Base-by-base conservation (phyloP, 768 basidiomycete genomes). In the Lactifluus hygrophoroides region DNA sequence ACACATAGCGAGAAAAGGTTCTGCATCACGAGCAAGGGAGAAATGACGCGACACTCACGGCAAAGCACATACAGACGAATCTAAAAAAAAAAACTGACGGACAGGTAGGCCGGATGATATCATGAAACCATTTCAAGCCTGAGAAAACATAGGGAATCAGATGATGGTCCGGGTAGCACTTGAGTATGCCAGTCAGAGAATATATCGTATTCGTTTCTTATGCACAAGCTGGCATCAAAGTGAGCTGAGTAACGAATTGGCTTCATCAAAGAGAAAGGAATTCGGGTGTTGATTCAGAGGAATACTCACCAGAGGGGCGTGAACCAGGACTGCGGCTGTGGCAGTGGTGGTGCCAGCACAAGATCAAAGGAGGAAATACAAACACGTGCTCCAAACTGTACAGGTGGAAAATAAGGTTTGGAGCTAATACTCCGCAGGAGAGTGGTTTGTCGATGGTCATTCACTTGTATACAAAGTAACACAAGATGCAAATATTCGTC, bases 401-500 rank as follows among this genome's bases (percentile, higher is more conserved):
- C 56, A 62, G 63, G 28, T 16, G 19, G 13, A 40, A 32, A 34
- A 56, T 56, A 49, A 48, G 17, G 30, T 56, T 56, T n/a, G 3
- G n/a, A 42, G n/a, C 37, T 59, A 35, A 49, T 32, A 46, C 57
- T 54, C 54, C 59, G 54, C n/a, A 38, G 16, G n/a, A 16, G 40
- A 42, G 3, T 42, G 19, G 19, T 9, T 8, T 5, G 8, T 8
- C n/a, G 10, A 35, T 35, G n/a, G n/a, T 35, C 14, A 35, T 35
- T 11, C 35, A 11, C 35, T 14, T 35, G 35, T 35, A 10, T 35
- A 14, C 35, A 35, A 13, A 19, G 45, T 28, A 21, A 47, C 14
- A 23, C 54, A 65, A 71, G 64, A 73, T 73, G 72, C 72, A 73
- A 74, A 87, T 87, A 72, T 87, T 87, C 78, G 85, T 86, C 75